Percentiles rank a stretch among this genome's conserved stretches.
Conservation (phyloP, 768 basidiomycete species). For the Chalciporus chontae region DNA sequence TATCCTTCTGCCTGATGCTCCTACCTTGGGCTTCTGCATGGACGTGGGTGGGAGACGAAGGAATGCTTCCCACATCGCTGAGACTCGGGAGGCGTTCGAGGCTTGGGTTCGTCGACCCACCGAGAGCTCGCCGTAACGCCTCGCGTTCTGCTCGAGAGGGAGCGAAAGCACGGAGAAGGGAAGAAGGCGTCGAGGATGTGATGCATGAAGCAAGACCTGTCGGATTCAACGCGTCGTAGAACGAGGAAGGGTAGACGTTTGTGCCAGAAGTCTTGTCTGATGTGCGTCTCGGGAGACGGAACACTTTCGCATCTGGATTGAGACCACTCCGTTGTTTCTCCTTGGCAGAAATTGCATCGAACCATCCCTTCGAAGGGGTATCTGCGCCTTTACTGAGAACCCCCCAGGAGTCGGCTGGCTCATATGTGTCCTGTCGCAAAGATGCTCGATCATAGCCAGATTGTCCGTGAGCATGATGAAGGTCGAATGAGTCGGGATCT, state of each 20-base stretch:
- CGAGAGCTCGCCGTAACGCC: constrained; percentile 74
- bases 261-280: constrained; percentile 9
- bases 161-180: constrained; percentile 76
- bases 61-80: constrained; percentile 70
- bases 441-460: constrained; percentile 20
- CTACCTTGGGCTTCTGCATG: constrained; percentile 35
- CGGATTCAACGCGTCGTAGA: constrained; percentile 60
- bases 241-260: constrained; percentile 14
- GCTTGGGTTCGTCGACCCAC: constrained; percentile 69
- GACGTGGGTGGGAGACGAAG: constrained; percentile 58
- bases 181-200: constrained; percentile 43
- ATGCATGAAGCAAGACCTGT: constrained; percentile 44
- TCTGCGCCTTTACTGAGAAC: constrained; percentile 12
- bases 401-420: constrained; percentile 15
- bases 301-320: constrained; percentile 85
- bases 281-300: constrained; percentile 46
- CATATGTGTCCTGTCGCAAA: constrained; percentile 28
- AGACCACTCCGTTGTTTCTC: constrained; percentile 62
- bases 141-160: constrained; percentile 87
- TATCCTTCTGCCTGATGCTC: constrained; percentile 22
- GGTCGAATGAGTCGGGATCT: constrained; percentile 48
- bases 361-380: constrained; percentile 45
- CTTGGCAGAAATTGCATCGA: constrained; percentile 39
- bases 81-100: constrained; percentile 76
- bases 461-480: constrained; percentile 26